A percentile compares a stretch with the other conserved stretches of the same genome.
Evolutionary conservation across 1,284 basidiomycete species (phyloP).

Genomic region (Mycena citricolor): DNA sequence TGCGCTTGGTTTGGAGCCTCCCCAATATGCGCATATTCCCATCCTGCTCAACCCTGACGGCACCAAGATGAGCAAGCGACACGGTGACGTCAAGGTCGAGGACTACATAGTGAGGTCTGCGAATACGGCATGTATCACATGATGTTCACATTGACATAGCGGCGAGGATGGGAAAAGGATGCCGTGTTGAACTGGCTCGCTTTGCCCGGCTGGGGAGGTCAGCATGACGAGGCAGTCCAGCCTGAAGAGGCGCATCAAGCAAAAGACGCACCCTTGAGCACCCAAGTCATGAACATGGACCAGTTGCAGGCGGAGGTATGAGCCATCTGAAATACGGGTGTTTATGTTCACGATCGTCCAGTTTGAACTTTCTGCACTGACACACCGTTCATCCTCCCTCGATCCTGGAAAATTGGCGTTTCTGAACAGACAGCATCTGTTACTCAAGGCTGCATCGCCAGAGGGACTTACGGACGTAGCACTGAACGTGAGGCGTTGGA

Average conservation of each 20-base stretch:
- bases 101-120: constrained; percentile 75
- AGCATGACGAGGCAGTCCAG: constrained; percentile 35
- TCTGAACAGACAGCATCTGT: constrained; percentile 77
- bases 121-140: constrained; percentile 1
- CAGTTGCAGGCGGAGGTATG: constrained; percentile 64
- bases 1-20: constrained; percentile 70
- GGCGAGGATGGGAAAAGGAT: constrained; percentile 85
- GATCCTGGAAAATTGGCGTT: constrained; percentile 72
- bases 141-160: constrained; percentile 36
- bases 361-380: constrained; percentile 73
- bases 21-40: constrained; percentile 89
- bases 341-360: constrained; percentile 32
- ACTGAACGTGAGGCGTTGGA: constrained; percentile 42
- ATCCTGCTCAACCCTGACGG: constrained; percentile 90
- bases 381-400: constrained; percentile 73
- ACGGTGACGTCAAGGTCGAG: constrained; percentile 84
- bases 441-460: constrained; percentile 43
- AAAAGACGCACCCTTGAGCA: constrained; percentile 61
- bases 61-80: constrained; percentile 92
- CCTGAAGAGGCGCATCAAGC: no score
- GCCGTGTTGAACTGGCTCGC: constrained; percentile 94
- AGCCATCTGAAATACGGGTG: no score
- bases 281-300: constrained; percentile 59
- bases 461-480: constrained; percentile 51
- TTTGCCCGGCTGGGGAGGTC: constrained; percentile 87